Evolutionary conservation across 2,329 filamentous ascomycete genomes (phyloP).

Genomic region (Stachybotrys chlorohalonatus): DNA sequence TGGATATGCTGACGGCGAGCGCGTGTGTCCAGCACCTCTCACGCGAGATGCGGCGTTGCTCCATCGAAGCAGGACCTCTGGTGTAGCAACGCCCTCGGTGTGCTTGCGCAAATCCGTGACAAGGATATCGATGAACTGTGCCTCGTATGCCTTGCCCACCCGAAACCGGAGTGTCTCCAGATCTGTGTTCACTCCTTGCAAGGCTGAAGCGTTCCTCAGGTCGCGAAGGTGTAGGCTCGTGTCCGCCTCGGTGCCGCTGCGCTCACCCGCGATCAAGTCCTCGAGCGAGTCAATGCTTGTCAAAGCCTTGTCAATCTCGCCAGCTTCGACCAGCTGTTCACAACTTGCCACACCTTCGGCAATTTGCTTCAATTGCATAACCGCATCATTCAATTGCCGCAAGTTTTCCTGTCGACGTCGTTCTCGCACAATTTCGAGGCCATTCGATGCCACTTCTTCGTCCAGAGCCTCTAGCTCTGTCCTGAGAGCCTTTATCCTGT

Average conservation of each 20-base stretch:
- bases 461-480: conserved; percentile 75
- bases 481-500: conserved; percentile 72
- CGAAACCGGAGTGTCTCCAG: conserved; percentile 66
- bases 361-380: conserved; percentile 72
- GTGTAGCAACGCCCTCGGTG: conserved; percentile 58
- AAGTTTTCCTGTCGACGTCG: conserved; percentile 77
- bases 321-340: conserved; percentile 72
- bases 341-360: conserved; percentile 67
- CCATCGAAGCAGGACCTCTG: conserved; percentile 78
- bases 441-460: conserved; percentile 75
- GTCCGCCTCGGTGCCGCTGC: conserved; percentile 26
- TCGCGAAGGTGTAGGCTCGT: conserved; percentile 45
- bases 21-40: conserved; percentile 52
- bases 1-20: conserved; percentile 62
- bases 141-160: conserved; percentile 81
- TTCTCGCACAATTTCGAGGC: conserved; percentile 77
- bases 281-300: conserved; percentile 71
- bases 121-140: conserved; percentile 67
- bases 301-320: conserved; percentile 75
- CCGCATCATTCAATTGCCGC: conserved; percentile 69
- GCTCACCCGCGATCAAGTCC: conserved; percentile 67
- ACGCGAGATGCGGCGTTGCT: conserved; percentile 65
- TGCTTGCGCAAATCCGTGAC: conserved; percentile 76
- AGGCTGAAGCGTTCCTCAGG: conserved; percentile 65
- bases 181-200: conserved; percentile 72